Conservation (phyloP, 2,329 filamentous ascomycete genomes). For the Scedosporium minutisporum region DNA sequence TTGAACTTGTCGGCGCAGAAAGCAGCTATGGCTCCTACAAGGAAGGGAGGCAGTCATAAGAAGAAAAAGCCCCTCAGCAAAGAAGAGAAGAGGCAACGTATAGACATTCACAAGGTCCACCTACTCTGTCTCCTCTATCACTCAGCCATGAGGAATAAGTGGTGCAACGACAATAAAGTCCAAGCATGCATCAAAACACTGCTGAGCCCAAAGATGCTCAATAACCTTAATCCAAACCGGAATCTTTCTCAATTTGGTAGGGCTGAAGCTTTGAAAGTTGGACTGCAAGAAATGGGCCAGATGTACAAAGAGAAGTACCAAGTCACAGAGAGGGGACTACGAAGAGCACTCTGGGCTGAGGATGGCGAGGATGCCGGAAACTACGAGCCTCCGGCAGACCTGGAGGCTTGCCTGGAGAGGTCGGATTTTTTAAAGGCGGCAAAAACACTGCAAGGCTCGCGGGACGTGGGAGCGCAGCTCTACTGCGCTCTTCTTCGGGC, state of each 20-base stretch:
- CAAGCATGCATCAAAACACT: slow-evolving; percentile 58
- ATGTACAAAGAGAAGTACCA: slow-evolving; percentile 62
- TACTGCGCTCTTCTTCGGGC: slow-evolving; percentile 80
- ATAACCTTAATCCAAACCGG: slow-evolving; percentile 58
- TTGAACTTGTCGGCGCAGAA: slow-evolving; percentile 43
- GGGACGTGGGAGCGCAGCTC: slow-evolving; percentile 81
- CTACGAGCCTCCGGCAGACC: slow-evolving; percentile 49
- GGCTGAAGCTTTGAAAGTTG: slow-evolving; percentile 68
- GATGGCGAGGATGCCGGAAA: slow-evolving; percentile 41
- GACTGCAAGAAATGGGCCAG: slow-evolving; percentile 58
- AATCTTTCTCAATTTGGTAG: slow-evolving; percentile 64
- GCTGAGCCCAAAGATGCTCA: slow-evolving; percentile 54
- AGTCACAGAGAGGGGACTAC: slow-evolving; percentile 61
- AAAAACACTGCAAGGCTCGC: slow-evolving; percentile 62
- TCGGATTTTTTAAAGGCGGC: slow-evolving; percentile 67
- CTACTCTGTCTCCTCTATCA: slow-evolving; percentile 75
- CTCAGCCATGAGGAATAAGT: slow-evolving; percentile 66
- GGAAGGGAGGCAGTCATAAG: slow-evolving; percentile 15
- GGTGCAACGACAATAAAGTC: slow-evolving; percentile 71
- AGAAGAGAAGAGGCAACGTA: slow-evolving; percentile 44
- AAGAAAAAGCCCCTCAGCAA: slow-evolving; percentile 41
- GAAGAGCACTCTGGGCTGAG: slow-evolving; percentile 67
- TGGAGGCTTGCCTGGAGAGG: slow-evolving; percentile 59
- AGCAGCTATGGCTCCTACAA: slow-evolving; percentile 19
- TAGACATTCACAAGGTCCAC: slow-evolving; percentile 80